A percentile compares a stretch with the other conserved stretches of the same genome.
phyloP scores from a whole-genome alignment of 2,329 filamentous ascomycete genomes.

The Blastomyces parvus region DNA sequence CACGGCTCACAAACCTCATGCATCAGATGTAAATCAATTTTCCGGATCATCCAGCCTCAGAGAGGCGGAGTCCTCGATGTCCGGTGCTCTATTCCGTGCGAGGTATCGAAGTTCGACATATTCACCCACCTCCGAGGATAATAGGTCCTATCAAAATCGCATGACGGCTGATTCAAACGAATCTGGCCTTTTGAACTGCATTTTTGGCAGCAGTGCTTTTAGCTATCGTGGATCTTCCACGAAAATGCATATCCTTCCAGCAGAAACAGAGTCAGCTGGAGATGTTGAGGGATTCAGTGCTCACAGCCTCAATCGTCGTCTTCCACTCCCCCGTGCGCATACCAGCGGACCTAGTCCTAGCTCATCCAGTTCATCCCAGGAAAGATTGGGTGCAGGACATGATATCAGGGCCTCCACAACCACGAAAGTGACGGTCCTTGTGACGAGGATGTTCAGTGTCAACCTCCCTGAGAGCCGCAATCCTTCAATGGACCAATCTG shows the following conservation, averaged over 20 bases:
- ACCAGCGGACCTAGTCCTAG: constrained; percentile 27
- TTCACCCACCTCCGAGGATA: constrained; percentile 25
- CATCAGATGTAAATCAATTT: constrained; percentile 24
- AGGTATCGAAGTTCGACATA: constrained; percentile 40
- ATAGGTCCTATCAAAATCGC: constrained; percentile 30
- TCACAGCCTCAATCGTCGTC: constrained; percentile 19
- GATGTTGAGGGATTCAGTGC: constrained; percentile 17
- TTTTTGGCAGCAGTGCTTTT: constrained; percentile 51
- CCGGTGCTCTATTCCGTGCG: constrained; percentile 34
- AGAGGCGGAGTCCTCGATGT: constrained; percentile 24
- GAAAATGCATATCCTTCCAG: constrained; percentile 49
- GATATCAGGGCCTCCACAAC: constrained; percentile 18
- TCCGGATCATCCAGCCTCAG: constrained; percentile 14
- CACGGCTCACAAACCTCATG: constrained; percentile 24
- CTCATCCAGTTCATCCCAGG: constrained; percentile 18
- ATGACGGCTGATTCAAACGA: constrained; percentile 42
- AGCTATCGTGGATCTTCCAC: constrained; percentile 51
- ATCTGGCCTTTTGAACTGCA: constrained; percentile 47
- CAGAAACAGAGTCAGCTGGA: constrained; percentile 28
- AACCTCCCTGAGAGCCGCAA: constrained; percentile 41
- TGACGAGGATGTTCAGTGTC: constrained; percentile 52
- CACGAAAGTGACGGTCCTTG: constrained; percentile 44
- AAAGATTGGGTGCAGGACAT: constrained; percentile 20
- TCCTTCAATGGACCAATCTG: constrained; percentile 26
- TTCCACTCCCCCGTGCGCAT: constrained; percentile 30